Base-by-base conservation (phyloP, 257 asterid species). In the Agastache rugosa region DNA sequence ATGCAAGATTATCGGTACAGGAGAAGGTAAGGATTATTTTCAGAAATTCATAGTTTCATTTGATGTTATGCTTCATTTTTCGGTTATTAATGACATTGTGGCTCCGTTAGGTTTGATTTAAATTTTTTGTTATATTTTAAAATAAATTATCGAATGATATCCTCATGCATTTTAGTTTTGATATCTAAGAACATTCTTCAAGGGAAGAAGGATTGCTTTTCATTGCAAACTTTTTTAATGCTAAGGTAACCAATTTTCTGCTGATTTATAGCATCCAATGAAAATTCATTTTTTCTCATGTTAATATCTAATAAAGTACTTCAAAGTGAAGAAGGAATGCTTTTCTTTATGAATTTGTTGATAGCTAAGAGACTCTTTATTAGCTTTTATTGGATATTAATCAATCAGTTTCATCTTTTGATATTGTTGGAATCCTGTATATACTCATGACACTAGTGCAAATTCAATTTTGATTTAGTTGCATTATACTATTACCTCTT, bases 1-100 rank as follows among this genome's bases (percentile, higher is more conserved):
- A 92, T 81, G 87, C 85, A 76, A 85, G 83, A 44, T 78, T 90
- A 75, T 62, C 97, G 58, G 91, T 75, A 56, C 96, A 89, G 68
- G 86, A 92, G 87, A 94, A 90, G 97, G 99, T 94, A 83, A 53
- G 22, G 37, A 69, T 67, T 25, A 19, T 73, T 50, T 58, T 17
- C 47, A 2, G 48, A 61, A 4, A 7, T n/a, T 16, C 63, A 9
- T n/a, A 19, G 16, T 66, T 9, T 34, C 1, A 11, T 37, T 69
- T 71, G 48, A 17, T 22, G 16, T 42, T 61, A 37, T 19, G 74
- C 42, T 19, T 39, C 12, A 25, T 51, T 67, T 67, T 11, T 25
- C 17, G 51, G 29, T 70, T 15, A 11, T 62, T 19, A 58, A 41
- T 71, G 16, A 35, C 68, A 62, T 42, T 58, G 22, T 62, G 60